Percentiles rank a stretch among this genome's conserved stretches.
Conservation (phyloP, 768 basidiomycete species). For the Russula brevipes region DNA sequence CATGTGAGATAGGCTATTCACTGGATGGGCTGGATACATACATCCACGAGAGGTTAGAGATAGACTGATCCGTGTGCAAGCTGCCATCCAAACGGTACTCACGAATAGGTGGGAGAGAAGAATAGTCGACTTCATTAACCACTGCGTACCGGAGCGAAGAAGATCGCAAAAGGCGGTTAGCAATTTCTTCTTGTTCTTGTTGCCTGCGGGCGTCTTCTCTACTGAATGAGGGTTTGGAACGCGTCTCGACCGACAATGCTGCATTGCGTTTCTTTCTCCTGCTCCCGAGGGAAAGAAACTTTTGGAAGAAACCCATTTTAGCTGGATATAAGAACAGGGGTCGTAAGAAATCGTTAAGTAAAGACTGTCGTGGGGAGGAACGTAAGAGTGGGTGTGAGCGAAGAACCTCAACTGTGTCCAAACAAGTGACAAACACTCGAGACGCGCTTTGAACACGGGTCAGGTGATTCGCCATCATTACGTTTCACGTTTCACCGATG, state of each 20-base stretch:
- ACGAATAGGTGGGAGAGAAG: constrained; percentile 66
- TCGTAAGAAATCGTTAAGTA: constrained; percentile 20
- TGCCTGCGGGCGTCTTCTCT: constrained; percentile 19
- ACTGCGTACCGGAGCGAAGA: constrained; percentile 63
- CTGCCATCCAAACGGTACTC: constrained; percentile 32
- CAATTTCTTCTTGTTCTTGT: constrained; percentile 48
- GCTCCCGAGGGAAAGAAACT: constrained; percentile 61
- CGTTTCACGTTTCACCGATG: constrained; percentile 11
- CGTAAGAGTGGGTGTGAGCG: not conserved
- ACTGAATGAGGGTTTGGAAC: not conserved
- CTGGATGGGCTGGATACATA: constrained; percentile 46
- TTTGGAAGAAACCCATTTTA: constrained; percentile 65
- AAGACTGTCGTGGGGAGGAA: not conserved
- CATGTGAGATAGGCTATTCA: constrained; percentile 49
- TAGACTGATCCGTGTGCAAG: not conserved
- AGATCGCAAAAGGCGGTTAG: constrained; percentile 56
- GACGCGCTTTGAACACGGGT: not conserved
- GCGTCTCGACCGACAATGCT: constrained; percentile 8
- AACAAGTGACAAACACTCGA: constrained; percentile 14
- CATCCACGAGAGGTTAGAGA: constrained; percentile 1
- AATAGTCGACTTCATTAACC: constrained; percentile 51
- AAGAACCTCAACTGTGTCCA: constrained; percentile 13
- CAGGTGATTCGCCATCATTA: constrained; percentile 4
- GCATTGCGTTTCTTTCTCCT: constrained; percentile 44
- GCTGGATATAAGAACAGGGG: not conserved